phyloP scores from a whole-genome alignment of 2,329 filamentous ascomycete species.

The Leptographium galeiforme region DNA sequence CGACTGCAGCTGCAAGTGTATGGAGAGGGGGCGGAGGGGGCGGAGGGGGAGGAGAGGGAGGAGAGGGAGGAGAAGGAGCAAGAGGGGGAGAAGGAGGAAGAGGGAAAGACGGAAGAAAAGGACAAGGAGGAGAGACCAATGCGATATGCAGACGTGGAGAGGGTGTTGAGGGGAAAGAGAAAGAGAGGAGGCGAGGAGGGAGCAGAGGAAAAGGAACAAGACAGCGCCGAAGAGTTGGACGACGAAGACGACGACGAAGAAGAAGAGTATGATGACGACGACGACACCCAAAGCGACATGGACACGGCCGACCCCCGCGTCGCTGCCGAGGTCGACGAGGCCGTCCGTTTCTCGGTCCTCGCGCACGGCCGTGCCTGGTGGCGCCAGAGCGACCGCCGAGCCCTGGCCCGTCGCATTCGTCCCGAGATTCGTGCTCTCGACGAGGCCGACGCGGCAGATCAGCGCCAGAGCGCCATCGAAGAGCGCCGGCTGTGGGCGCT shows the following conservation, averaged over 20 bases:
- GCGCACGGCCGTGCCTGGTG: slow-evolving; percentile 23
- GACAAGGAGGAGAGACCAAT: background rate
- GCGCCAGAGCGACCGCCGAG: slow-evolving; percentile 12
- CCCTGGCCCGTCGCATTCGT: slow-evolving; percentile 24
- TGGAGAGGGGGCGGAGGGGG: slow-evolving; percentile 17
- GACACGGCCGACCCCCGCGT: background rate
- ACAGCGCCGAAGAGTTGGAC: background rate
- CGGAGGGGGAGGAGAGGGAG: slow-evolving; percentile 17
- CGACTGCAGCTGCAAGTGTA: slow-evolving; percentile 35
- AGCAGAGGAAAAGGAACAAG: background rate
- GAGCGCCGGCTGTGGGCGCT: slow-evolving; percentile 33
- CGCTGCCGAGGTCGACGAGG: slow-evolving; percentile 26
- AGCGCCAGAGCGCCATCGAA: slow-evolving; percentile 23
- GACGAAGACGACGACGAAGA: background rate
- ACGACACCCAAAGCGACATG: background rate
- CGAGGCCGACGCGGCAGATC: slow-evolving; percentile 29
- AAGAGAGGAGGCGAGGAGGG: too few relatives aligned
- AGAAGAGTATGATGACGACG: background rate
- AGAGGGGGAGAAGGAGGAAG: slow-evolving; percentile 12
- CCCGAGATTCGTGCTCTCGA: slow-evolving; percentile 28
- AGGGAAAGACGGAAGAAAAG: background rate
- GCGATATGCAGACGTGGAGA: slow-evolving; percentile 7
- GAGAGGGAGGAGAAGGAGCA: slow-evolving; percentile 15
- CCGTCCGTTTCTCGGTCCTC: slow-evolving; percentile 26
- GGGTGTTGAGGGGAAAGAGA: background rate